phyloP scores from a whole-genome alignment of 768 basidiomycete species.

The Pholiota molesta region DNA sequence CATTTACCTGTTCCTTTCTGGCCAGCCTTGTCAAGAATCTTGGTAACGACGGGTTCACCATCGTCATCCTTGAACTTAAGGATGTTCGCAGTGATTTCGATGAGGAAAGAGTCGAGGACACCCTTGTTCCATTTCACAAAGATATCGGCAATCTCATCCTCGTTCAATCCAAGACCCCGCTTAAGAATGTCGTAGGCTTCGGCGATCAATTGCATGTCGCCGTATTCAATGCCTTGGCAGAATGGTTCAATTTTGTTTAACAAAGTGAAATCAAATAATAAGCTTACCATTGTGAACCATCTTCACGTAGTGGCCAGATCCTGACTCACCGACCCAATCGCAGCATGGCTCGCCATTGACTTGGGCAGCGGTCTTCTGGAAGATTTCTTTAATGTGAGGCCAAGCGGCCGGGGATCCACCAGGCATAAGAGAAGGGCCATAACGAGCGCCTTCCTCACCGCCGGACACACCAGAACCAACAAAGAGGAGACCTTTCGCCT shows the following conservation, averaged over 20 bases:
- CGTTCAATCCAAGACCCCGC: constrained; percentile 85
- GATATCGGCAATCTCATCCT: constrained; percentile 92
- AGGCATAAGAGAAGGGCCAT: constrained; percentile 99
- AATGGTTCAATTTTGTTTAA: constrained; percentile 12
- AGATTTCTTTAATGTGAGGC: constrained; percentile 97
- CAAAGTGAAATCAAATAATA: constrained; percentile 19
- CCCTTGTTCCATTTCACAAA: constrained; percentile 97
- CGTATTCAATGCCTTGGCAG: constrained; percentile 93
- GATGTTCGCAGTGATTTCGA: constrained; percentile 97
- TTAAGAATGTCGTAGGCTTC: constrained; percentile 99
- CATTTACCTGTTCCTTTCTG: constrained; percentile 99
- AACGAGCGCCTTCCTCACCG: constrained; percentile 97
- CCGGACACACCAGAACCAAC: constrained; percentile 99
- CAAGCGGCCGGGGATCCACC: constrained; percentile 94
- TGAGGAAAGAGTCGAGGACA: constrained; percentile 99
- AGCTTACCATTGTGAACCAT: constrained; percentile 94
- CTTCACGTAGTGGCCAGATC: constrained; percentile 98
- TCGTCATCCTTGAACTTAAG: constrained; percentile 97
- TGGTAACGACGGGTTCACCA: constrained; percentile 86
- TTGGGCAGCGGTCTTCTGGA: constrained; percentile 97
- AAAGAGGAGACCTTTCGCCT: constrained; percentile 92
- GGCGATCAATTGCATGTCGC: constrained; percentile 99
- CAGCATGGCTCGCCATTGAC: constrained; percentile 96
- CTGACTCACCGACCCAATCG: constrained; percentile 98
- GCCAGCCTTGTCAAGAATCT: constrained; percentile 95